Evolutionary conservation across 2,329 filamentous ascomycete genomes (phyloP).

Genomic region (Neoascochyta sp.): DNA sequence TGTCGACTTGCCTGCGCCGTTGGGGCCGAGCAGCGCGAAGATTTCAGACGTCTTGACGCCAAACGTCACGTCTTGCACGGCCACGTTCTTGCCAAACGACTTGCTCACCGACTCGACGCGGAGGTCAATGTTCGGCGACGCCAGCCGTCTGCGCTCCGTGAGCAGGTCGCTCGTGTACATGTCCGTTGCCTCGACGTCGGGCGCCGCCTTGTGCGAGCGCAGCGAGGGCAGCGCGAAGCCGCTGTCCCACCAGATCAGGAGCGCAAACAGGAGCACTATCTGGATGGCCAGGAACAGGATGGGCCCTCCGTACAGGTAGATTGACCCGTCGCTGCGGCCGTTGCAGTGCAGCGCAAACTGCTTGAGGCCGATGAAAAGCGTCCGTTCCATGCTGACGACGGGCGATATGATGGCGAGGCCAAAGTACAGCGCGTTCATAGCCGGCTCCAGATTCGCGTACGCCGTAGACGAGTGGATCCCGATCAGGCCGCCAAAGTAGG

Average conservation of each 20-base stretch:
- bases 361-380: conserved; percentile 19
- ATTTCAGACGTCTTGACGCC: conserved; percentile 73
- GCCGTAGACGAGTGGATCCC: conserved; percentile 16
- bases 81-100: conserved; percentile 57
- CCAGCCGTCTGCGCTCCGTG: conserved; percentile 58
- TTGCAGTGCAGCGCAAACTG: conserved; percentile 75
- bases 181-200: conserved; percentile 52
- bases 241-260: conserved; percentile 55
- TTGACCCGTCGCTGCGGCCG: conserved; percentile 53
- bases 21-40: conserved; percentile 83
- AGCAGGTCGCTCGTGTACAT: conserved; percentile 54
- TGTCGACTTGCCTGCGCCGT: conserved; percentile 86
- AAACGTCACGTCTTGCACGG: conserved; percentile 81
- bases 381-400: conserved; percentile 13
- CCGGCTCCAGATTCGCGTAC: conserved; percentile 16
- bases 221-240: conserved; percentile 48
- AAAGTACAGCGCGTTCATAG: conserved; percentile 21
- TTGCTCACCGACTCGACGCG: conserved; percentile 74
- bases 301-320: conserved; percentile 74
- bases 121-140: conserved; percentile 66
- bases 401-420: conserved; percentile 22
- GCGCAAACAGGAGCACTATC: conserved; percentile 61
- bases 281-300: conserved; percentile 79
- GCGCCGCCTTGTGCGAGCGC: conserved; percentile 37
- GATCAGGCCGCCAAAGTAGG: conserved; percentile 39